Evolutionary conservation across 83 land plant species (phyloP).

Genomic region (Picea abies): DNA sequence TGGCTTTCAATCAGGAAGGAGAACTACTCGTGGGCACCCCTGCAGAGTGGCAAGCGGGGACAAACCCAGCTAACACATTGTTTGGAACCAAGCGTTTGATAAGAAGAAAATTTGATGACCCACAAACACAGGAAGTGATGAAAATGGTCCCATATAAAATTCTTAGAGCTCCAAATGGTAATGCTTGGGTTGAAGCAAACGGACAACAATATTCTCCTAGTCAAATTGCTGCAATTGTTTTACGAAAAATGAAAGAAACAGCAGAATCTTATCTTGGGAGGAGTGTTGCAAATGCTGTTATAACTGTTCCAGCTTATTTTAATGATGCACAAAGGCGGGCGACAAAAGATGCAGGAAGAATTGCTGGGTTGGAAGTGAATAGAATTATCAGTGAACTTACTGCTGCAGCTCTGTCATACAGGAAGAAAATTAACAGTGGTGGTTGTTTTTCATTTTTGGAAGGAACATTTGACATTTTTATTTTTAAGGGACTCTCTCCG

Average conservation of each 20-base stretch:
- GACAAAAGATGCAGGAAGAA: slow-evolving; percentile 4
- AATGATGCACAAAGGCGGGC: slow-evolving; percentile 7
- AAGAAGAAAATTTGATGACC: slow-evolving; percentile 11
- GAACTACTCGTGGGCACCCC: slow-evolving; percentile 23
- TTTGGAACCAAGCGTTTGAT: too few relatives aligned
- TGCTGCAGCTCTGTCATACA: too few relatives aligned
- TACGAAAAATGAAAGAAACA: slow-evolving; percentile 34
- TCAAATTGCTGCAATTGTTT: slow-evolving; percentile 17
- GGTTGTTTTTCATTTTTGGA: too few relatives aligned
- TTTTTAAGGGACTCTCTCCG: too few relatives aligned
- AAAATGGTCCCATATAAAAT: not conserved
- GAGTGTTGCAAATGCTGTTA: not conserved
- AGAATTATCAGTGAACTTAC: too few relatives aligned
- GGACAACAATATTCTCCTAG: slow-evolving; percentile 19
- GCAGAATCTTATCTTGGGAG: slow-evolving; percentile 22
- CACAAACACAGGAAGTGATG: slow-evolving; percentile 27
- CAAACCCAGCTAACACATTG: not conserved
- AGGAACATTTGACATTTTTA: too few relatives aligned
- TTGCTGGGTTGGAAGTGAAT: not conserved
- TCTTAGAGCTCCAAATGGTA: not conserved
- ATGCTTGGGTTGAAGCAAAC: slow-evolving; percentile 16
- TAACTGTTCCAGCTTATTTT: slow-evolving; percentile 5
- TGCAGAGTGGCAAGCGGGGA: slow-evolving; percentile 23
- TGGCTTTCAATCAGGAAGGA: slow-evolving; percentile 19
- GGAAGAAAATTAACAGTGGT: too few relatives aligned